A percentile compares a stretch with the other conserved stretches of the same genome.
Conservation (phyloP, 148 eudicot genomes). For the Camellia japonica region DNA sequence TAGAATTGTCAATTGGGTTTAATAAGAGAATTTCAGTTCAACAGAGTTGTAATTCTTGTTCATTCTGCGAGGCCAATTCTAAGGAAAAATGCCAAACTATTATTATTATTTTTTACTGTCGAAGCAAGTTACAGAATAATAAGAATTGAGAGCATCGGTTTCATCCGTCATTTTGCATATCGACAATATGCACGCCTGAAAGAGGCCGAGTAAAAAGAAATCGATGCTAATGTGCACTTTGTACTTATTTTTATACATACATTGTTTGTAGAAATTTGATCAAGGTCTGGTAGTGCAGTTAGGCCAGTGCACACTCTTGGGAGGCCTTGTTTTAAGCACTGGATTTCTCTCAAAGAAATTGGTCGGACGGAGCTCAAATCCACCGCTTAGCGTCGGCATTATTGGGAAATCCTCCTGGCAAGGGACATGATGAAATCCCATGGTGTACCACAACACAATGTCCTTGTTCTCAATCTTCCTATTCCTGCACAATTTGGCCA, state of each 20-base stretch:
- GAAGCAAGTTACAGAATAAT: too few species aligned
- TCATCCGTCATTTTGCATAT: too few species aligned
- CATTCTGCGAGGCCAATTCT: too few species aligned
- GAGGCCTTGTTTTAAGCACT: conserved; percentile 14
- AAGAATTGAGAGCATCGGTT: too few species aligned
- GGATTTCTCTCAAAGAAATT: conserved; percentile 36
- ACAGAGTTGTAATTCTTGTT: neutral
- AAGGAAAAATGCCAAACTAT: too few species aligned
- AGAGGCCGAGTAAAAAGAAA: too few species aligned
- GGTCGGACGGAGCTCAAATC: conserved; percentile 34
- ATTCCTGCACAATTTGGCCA: conserved; percentile 14
- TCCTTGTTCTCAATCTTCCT: conserved; percentile 33
- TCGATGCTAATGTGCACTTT: too few species aligned
- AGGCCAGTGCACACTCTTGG: neutral
- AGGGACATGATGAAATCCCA: conserved; percentile 32
- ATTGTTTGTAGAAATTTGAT: neutral
- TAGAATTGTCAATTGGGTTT: too few species aligned
- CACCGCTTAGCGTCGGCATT: conserved; percentile 24
- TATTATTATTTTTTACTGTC: too few species aligned
- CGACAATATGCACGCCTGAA: too few species aligned
- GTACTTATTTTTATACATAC: too few species aligned
- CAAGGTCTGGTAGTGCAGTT: neutral
- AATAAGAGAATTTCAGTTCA: neutral
- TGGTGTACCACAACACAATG: conserved; percentile 37
- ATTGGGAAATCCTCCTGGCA: conserved; percentile 30